Base-by-base conservation (phyloP, 164 flowering plant genomes). In the Warburgia ugandensis region DNA sequence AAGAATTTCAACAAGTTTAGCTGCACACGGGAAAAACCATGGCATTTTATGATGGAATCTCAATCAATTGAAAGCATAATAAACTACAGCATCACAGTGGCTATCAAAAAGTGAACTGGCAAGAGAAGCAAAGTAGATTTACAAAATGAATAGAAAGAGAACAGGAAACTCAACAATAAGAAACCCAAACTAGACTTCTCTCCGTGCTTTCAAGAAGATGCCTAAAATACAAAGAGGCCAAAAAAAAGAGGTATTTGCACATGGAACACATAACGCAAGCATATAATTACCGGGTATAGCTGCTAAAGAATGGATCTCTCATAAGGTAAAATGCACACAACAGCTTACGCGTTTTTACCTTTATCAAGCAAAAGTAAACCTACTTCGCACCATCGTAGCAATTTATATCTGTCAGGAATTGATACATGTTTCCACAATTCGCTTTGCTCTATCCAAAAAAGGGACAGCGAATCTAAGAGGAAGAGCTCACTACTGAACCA, bases 221-320 rank as follows among this genome's bases (percentile, higher is more conserved):
- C 86, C 99, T 94, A 82, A 25, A 64, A 68, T 27, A 41, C 11
- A 33, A 45, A 22, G 31, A 12, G 19, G n/a, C n/a, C n/a, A n/a
- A n/a, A n/a, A n/a, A n/a, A n/a, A n/a, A n/a, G n/a, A n/a, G n/a
- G n/a, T n/a, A n/a, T n/a, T n/a, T n/a, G n/a, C n/a, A n/a, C n/a
- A n/a, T n/a, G n/a, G n/a, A n/a, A n/a, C n/a, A n/a, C n/a, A n/a
- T n/a, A n/a, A n/a, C n/a, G n/a, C n/a, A n/a, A n/a, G n/a, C n/a
- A 50, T 12, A 31, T 0, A 16, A 37, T 11, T 73, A 92, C 99
- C 95, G 68, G 31, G 92, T 84, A 50, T 92, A 76, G 56, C 74
- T 80, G 76, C 72, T 58, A 54, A 88, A 92, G 68, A 88, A 92
- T 36, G 99, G 99, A 76, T 92, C 99, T 71, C 99, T 75, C 99